These are phyloP conservation scores for Bryopsis sp. DNA, from an alignment of 139 green algal species.

Conservation along the genomic window DNA sequence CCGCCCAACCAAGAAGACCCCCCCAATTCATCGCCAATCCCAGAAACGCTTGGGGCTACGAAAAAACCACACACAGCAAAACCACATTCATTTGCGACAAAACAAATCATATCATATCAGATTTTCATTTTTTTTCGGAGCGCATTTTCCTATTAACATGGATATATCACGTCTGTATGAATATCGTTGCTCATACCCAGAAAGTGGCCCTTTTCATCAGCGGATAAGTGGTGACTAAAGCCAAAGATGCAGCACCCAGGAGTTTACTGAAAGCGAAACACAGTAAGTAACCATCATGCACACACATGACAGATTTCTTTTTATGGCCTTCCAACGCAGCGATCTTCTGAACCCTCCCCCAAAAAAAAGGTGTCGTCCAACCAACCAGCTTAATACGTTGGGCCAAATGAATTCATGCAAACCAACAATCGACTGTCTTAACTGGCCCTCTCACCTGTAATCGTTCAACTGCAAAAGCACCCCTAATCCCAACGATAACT, in stretches of 20 bases:
- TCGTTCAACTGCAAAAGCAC: slow-evolving; percentile 93
- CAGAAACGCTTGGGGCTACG: slow-evolving; percentile 75
- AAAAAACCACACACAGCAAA: slow-evolving; percentile 10
- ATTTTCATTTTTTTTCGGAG: no score
- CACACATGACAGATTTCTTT: no score
- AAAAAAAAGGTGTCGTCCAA: no score
- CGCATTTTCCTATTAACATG: no score
- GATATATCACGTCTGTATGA: not conserved
- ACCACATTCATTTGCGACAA: not conserved
- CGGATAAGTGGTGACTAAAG: slow-evolving; percentile 86
- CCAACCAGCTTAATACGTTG: no score
- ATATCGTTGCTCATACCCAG: no score
- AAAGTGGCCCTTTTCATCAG: slow-evolving; percentile 91
- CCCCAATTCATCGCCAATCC: slow-evolving; percentile 98
- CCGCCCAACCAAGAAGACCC: slow-evolving; percentile 83
- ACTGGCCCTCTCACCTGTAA: slow-evolving; percentile 41
- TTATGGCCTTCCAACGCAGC: no score
- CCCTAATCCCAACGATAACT: slow-evolving; percentile 67
- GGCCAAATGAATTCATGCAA: no score
- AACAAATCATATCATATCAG: not conserved
- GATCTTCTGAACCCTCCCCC: no score
- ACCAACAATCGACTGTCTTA: no score
- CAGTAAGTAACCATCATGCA: not conserved
- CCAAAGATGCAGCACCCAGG: slow-evolving; percentile 79
- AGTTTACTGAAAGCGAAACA: slow-evolving; percentile 46